Percentiles rank a stretch among this genome's conserved stretches.
Conservation (phyloP, 2,329 filamentous ascomycete species). For the Aspergillus calidoustus region DNA sequence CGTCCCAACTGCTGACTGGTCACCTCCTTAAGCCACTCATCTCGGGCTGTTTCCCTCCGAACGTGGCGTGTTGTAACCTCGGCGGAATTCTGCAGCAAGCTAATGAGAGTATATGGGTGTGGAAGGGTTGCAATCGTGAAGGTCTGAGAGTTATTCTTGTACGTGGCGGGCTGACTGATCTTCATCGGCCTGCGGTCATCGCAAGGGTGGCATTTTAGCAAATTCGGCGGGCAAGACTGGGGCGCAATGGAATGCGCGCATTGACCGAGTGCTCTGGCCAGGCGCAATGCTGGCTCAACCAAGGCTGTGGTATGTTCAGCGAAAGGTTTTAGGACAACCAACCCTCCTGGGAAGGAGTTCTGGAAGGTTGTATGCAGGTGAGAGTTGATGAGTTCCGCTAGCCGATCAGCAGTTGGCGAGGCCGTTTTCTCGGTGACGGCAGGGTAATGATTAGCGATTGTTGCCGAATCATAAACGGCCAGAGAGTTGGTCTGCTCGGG, state of each 20-base stretch:
- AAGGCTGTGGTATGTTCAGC: conserved; percentile 75
- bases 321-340: conserved; percentile 80
- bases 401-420: conserved; percentile 64
- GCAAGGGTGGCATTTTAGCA: conserved; percentile 74
- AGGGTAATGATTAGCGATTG: conserved; percentile 68
- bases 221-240: conserved; percentile 82
- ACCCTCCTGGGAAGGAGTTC: conserved; percentile 73
- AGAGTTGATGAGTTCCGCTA: conserved; percentile 72
- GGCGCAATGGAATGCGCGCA: conserved; percentile 77
- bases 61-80: conserved; percentile 68
- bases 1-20: conserved; percentile 71
- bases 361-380: conserved; percentile 89
- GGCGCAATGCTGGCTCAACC: conserved; percentile 69
- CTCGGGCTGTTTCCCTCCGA: conserved; percentile 70
- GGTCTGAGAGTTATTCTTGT: conserved; percentile 70
- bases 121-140: conserved; percentile 89
- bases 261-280: conserved; percentile 75
- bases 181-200: conserved; percentile 66
- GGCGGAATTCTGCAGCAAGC: conserved; percentile 65
- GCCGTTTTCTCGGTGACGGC: conserved; percentile 68
- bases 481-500: conserved; percentile 71
- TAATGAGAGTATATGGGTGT: conserved; percentile 83
- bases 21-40: conserved; percentile 75
- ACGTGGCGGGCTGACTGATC: conserved; percentile 68
- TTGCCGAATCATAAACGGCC: conserved; percentile 74